Conservation (phyloP, 2,329 filamentous ascomycete species). For the Xylariales sp. region DNA sequence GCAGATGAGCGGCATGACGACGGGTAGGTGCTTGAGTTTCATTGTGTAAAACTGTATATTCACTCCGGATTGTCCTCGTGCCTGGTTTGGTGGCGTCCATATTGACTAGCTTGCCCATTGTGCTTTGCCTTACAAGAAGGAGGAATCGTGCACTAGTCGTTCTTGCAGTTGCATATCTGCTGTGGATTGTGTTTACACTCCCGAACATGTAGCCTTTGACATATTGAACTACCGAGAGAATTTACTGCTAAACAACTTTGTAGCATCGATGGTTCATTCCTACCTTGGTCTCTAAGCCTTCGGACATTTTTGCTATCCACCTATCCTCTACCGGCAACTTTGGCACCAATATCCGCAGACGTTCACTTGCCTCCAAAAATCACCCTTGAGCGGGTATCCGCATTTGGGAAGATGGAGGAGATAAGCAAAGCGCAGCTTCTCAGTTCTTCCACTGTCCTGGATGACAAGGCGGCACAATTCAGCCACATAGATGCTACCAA, state of each 20-base stretch:
- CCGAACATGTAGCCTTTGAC: too few relatives aligned
- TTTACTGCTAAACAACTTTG: too few relatives aligned
- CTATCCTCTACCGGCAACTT: constrained; percentile 64
- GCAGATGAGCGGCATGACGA: constrained; percentile 92
- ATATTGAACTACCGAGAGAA: too few relatives aligned
- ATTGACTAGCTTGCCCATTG: too few relatives aligned
- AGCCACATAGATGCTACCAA: constrained; percentile 19
- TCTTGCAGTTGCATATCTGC: too few relatives aligned
- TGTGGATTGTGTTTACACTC: too few relatives aligned
- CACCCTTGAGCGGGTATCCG: constrained; percentile 37
- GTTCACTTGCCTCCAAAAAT: constrained; percentile 74
- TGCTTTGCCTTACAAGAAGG: too few relatives aligned
- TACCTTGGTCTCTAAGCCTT: constrained; percentile 71
- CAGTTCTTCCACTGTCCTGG: constrained; percentile 6
- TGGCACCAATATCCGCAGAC: constrained; percentile 68
- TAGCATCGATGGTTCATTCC: constrained; percentile 76
- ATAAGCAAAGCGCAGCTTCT: constrained; percentile 3
- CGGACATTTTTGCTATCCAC: constrained; percentile 60
- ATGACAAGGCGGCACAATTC: constrained; percentile 20
- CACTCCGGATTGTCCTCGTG: too few relatives aligned
- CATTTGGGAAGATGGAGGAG: constrained; percentile 19
- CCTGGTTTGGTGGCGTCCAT: too few relatives aligned
- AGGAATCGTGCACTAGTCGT: too few relatives aligned
- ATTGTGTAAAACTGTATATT: too few relatives aligned
- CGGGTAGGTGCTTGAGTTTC: too few relatives aligned